Percentiles rank a stretch among this genome's conserved stretches.
Conservation (phyloP, 1,284 basidiomycete genomes). For the Tilletiopsis washingtonensis region DNA sequence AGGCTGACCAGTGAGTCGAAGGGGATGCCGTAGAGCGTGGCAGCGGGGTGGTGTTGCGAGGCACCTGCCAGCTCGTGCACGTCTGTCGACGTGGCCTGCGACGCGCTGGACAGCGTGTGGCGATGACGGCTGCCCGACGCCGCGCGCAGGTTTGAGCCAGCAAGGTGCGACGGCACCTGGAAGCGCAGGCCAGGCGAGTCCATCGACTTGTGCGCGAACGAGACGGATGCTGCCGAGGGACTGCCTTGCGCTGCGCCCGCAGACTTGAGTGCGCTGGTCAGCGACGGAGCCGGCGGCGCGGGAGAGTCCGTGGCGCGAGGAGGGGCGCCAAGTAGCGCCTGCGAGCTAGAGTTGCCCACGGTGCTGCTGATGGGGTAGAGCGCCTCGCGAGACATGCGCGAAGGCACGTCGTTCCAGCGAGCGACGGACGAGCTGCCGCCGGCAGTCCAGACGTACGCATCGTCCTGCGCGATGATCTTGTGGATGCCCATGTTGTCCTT, state of each 20-base stretch:
- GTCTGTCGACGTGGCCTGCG: neutral
- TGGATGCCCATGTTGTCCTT: too few species aligned
- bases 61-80: too few species aligned
- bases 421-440: conserved; percentile 70
- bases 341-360: neutral
- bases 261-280: neutral
- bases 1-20: conserved; percentile 71
- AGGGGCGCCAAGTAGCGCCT: too few species aligned
- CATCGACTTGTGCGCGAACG: neutral
- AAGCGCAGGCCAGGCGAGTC: neutral
- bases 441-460: conserved; percentile 83
- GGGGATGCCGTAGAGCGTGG: conserved; percentile 61
- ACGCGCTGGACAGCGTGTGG: neutral
- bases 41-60: conserved; percentile 6
- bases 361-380: conserved; percentile 18
- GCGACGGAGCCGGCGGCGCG: too few species aligned
- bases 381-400: conserved; percentile 21
- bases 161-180: neutral
- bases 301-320: too few species aligned
- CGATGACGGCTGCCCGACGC: neutral
- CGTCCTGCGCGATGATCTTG: conserved; percentile 77
- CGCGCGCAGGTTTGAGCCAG: too few species aligned
- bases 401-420: conserved; percentile 63
- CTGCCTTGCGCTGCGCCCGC: neutral
- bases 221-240: neutral